A percentile compares a stretch with the other conserved stretches of the same genome.
phyloP scores from a whole-genome alignment of 176 grass and related monocot species.

The Miscanthus lutarioriparius region DNA sequence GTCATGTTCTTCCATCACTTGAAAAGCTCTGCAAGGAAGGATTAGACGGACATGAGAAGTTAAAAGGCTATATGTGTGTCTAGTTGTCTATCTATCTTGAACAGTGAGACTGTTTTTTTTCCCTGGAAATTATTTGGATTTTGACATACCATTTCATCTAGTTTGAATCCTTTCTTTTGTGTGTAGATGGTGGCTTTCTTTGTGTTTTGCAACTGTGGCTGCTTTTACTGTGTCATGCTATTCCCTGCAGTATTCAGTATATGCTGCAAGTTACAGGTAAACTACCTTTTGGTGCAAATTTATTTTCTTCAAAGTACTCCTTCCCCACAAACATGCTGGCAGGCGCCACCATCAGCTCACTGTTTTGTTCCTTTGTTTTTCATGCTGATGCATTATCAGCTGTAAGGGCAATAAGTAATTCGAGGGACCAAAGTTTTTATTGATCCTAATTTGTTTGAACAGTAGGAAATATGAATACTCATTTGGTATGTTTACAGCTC shows the following conservation, averaged over 20 bases:
- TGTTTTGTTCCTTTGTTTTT: slow-evolving; percentile 5
- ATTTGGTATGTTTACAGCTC: slow-evolving; percentile 31
- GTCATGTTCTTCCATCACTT: slow-evolving; percentile 84
- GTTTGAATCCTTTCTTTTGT: slow-evolving; percentile 40
- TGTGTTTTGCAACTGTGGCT: slow-evolving; percentile 83
- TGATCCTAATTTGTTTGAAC: slow-evolving; percentile 32
- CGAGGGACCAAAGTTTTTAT: neutral
- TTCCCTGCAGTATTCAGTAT: slow-evolving; percentile 95
- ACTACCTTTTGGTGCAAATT: neutral
- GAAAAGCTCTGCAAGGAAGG: slow-evolving; percentile 97
- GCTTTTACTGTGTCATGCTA: slow-evolving; percentile 75
- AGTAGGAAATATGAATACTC: neutral
- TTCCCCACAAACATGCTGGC: neutral
- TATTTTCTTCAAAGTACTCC: slow-evolving; percentile 4
- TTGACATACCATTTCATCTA: slow-evolving; percentile 29
- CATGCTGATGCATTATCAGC: neutral
- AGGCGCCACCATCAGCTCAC: neutral
- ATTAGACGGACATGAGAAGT: slow-evolving; percentile 95
- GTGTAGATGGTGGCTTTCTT: slow-evolving; percentile 91
- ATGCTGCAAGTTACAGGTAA: slow-evolving; percentile 89
- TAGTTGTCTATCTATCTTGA: slow-evolving; percentile 67
- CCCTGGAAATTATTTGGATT: slow-evolving; percentile 25
- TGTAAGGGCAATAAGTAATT: neutral
- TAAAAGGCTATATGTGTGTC: slow-evolving; percentile 99
- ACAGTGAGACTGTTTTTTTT: slow-evolving; percentile 59